phyloP scores from a whole-genome alignment of 2,329 filamentous ascomycete genomes.

The Pseudocercospora vitis region DNA sequence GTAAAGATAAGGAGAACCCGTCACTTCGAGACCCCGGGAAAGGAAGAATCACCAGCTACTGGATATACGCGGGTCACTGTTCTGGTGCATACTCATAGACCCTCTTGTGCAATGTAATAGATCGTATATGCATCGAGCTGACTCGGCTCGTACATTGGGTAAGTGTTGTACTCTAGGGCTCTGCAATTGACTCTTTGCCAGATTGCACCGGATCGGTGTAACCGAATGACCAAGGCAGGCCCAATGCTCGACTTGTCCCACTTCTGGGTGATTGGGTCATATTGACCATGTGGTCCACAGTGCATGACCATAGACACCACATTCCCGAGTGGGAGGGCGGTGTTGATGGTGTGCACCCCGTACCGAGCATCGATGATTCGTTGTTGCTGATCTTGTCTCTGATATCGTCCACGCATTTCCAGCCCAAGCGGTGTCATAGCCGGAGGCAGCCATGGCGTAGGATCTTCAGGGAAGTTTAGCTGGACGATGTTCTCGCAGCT shows the following conservation, averaged over 20 bases:
- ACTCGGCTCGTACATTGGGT: constrained; percentile 4
- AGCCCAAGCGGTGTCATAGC: not conserved
- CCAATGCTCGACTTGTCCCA: not conserved
- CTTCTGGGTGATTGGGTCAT: not conserved
- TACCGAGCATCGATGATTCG: not conserved
- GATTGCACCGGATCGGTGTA: constrained; percentile 5
- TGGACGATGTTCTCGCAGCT: constrained; percentile 33
- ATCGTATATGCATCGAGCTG: constrained; percentile 1
- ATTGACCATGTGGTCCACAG: not conserved
- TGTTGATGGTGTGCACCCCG: constrained; percentile 3
- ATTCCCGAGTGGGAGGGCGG: not conserved
- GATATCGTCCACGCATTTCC: constrained; percentile 3
- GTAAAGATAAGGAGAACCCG: too few relatives aligned
- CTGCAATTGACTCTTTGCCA: constrained; percentile 6
- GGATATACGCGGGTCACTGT: too few relatives aligned
- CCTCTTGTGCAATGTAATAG: constrained; percentile 6
- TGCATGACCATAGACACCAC: constrained; percentile 1
- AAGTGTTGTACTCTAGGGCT: not conserved
- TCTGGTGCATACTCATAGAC: too few relatives aligned
- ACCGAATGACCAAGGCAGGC: not conserved
- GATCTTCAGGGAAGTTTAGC: constrained; percentile 3
- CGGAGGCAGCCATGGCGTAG: constrained; percentile 2
- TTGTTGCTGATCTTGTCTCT: not conserved
- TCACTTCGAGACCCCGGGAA: too few relatives aligned
- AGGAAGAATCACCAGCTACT: too few relatives aligned